Base-by-base conservation (phyloP, 352 stramenopile species). In the Phytophthora fragariae region DNA sequence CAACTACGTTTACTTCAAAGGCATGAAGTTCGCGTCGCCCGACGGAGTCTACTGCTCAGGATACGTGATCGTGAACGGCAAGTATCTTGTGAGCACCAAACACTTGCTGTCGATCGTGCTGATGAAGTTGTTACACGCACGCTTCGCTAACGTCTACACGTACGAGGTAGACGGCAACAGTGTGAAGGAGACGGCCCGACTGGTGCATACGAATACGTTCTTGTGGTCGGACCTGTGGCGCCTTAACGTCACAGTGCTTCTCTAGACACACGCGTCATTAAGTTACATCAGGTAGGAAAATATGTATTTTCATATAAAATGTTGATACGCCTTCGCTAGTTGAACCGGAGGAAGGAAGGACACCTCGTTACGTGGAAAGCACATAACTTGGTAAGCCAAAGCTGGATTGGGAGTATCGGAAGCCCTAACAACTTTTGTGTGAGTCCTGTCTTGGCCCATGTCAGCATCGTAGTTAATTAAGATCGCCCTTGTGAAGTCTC, bases 1-100 rank as follows among this genome's bases (percentile, higher is more conserved):
- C 27, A 81, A 83, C 35, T 81, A 76, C 65, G 61, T 76, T 2
- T 75, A 66, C 50, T 79, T 82, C 50, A 79, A 83, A 54, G 79
- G 79, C 29, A 69, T 83, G 57, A 82, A 83, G 68, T 83, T 79
- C 31, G 76, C 76, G 11, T 79, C 68, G 17, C 56, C 73, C 0
- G 77, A 82, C 46, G 76, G 75, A 1, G 80, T 83, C 41, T 85
- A 79, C 46, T 71, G 68, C 27, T 76, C 64, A 2, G 78, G 75
- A 0, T 85, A 75, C 61, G 79, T 85, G 17, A 73, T 85, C 12
- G 79, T 77, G 0, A 79, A 81, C 49, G 60, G 65, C 31, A 81
- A 78, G 31, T 84, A 72, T 27, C 33, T 86, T 6, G 70, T 84
- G 35, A 71, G 65, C 10, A 77, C 67, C 7, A 73, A 78, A 29